Evolutionary conservation across 2,329 filamentous ascomycete species (phyloP).

Genomic region (Falciphora oryzae): DNA sequence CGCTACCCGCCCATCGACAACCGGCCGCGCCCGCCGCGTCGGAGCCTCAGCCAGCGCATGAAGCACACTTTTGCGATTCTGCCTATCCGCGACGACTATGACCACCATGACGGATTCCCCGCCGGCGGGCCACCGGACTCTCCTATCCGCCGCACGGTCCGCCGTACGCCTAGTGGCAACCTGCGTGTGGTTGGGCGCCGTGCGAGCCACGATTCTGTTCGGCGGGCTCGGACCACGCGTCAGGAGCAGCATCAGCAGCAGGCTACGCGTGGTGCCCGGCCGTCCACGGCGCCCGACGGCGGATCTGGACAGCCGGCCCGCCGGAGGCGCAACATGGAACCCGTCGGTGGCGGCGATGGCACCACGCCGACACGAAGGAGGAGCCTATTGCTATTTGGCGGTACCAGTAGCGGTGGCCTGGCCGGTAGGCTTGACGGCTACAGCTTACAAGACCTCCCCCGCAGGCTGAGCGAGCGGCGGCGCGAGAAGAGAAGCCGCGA

Average conservation of each 20-base stretch:
- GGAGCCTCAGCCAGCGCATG: slow-evolving; percentile 47
- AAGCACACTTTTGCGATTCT: slow-evolving; percentile 57
- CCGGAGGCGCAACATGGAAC: slow-evolving; percentile 16
- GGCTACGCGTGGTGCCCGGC: slow-evolving; percentile 21
- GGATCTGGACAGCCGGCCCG: slow-evolving; percentile 8
- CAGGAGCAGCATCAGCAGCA: not conserved
- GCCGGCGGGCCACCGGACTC: slow-evolving; percentile 15
- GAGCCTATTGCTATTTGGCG: not conserved
- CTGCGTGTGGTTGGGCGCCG: slow-evolving; percentile 52
- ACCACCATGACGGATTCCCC: slow-evolving; percentile 20
- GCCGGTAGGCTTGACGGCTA: slow-evolving; percentile 16
- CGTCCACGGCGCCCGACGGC: slow-evolving; percentile 30
- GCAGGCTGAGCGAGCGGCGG: slow-evolving; percentile 51
- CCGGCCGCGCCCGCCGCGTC: slow-evolving; percentile 35
- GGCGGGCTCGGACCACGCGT: slow-evolving; percentile 15
- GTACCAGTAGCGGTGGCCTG: not conserved
- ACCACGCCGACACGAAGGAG: not conserved
- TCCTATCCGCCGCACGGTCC: slow-evolving; percentile 51
- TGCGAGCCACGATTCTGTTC: slow-evolving; percentile 40
- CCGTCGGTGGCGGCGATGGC: slow-evolving; percentile 4
- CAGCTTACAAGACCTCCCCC: slow-evolving; percentile 44
- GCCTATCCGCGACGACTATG: slow-evolving; percentile 35
- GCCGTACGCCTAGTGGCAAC: slow-evolving; percentile 53
- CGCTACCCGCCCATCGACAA: slow-evolving; percentile 45
- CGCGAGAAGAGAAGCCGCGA: slow-evolving; percentile 54